Conservation (phyloP, 495 filamentous ascomycete genomes). For the Cryomyces minteri region DNA sequence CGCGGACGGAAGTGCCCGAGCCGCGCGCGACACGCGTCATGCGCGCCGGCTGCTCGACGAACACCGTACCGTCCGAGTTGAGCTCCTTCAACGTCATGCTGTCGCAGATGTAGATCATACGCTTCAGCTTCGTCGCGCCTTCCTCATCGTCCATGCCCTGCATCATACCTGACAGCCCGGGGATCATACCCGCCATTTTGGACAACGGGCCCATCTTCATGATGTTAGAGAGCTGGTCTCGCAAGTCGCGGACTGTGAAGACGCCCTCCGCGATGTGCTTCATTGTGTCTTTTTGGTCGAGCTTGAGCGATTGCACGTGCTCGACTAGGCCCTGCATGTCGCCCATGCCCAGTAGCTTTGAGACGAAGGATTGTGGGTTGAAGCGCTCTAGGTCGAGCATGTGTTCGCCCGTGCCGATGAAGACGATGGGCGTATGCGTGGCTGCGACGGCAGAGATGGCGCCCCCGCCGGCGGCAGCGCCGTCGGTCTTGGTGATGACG, state of each 20-base stretch:
- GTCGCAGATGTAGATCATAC: constrained; percentile 99
- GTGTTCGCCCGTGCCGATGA: constrained; percentile 94
- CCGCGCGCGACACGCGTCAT: constrained; percentile 88
- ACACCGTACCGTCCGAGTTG: constrained; percentile 85
- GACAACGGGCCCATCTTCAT: constrained; percentile 99
- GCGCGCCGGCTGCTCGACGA: constrained; percentile 78
- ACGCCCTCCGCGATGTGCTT: constrained; percentile 95
- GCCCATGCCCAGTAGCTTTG: constrained; percentile 88
- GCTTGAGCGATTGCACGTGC: constrained; percentile 90
- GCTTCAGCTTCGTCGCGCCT: constrained; percentile 74
- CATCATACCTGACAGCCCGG: constrained; percentile 82
- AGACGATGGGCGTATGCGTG: constrained; percentile 91
- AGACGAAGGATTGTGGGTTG: constrained; percentile 74
- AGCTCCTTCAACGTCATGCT: constrained; percentile 92
- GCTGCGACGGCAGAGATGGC: constrained; percentile 97
- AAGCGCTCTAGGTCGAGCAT: constrained; percentile 91
- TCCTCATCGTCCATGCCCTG: constrained; percentile 94
- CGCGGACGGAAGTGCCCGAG: constrained; percentile 76
- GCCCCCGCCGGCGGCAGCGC: constrained; percentile 84
- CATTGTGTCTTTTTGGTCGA: constrained; percentile 96
- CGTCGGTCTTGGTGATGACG: constrained; percentile 97
- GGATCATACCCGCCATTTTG: constrained; percentile 99
- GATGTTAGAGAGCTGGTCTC: constrained; percentile 90
- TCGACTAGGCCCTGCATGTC: constrained; percentile 91
- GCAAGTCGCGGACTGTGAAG: constrained; percentile 85